phyloP scores from a whole-genome alignment of 2,329 filamentous ascomycete genomes.

The Clonostachys chloroleuca region DNA sequence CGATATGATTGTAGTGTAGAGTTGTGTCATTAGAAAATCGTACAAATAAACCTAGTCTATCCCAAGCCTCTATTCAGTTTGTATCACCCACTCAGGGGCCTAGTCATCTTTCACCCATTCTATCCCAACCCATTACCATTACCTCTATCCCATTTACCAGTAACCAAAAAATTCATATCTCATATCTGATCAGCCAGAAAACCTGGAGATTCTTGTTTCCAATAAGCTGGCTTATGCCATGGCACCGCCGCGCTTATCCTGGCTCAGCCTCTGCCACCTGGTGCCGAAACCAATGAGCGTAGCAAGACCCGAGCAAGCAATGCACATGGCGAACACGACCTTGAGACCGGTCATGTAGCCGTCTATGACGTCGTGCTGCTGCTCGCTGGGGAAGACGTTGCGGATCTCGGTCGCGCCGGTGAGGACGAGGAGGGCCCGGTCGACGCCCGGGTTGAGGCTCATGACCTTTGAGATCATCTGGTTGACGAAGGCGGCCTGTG shows the following conservation, averaged over 20 bases:
- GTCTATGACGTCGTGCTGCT: slow-evolving; percentile 45
- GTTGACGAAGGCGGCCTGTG: slow-evolving; percentile 41
- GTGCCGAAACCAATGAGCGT: slow-evolving; percentile 24
- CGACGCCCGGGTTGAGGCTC: slow-evolving; percentile 25
- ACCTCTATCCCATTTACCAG: too few relatives aligned
- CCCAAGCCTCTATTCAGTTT: too few relatives aligned
- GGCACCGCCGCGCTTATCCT: slow-evolving; percentile 16
- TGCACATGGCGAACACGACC: slow-evolving; percentile 54
- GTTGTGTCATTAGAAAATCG: too few relatives aligned
- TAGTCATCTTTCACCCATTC: too few relatives aligned
- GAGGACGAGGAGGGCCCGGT: slow-evolving; percentile 26
- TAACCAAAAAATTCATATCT: too few relatives aligned
- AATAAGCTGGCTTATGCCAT: slow-evolving; percentile 15
- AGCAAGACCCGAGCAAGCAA: slow-evolving; percentile 38
- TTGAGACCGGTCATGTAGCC: slow-evolving; percentile 63
- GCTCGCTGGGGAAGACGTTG: slow-evolving; percentile 21
- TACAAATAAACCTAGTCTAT: too few relatives aligned
- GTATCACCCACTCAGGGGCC: too few relatives aligned
- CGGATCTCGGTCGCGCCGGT: slow-evolving; percentile 54
- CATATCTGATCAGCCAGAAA: too few relatives aligned
- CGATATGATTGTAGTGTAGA: too few relatives aligned
- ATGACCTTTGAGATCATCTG: slow-evolving; percentile 29
- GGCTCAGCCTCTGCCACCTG: slow-evolving; percentile 31
- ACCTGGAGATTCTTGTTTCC: too few relatives aligned
- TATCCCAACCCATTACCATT: too few relatives aligned